Conservation (phyloP, 768 basidiomycete genomes). For the Lanmaoa pseudosensibilis region DNA sequence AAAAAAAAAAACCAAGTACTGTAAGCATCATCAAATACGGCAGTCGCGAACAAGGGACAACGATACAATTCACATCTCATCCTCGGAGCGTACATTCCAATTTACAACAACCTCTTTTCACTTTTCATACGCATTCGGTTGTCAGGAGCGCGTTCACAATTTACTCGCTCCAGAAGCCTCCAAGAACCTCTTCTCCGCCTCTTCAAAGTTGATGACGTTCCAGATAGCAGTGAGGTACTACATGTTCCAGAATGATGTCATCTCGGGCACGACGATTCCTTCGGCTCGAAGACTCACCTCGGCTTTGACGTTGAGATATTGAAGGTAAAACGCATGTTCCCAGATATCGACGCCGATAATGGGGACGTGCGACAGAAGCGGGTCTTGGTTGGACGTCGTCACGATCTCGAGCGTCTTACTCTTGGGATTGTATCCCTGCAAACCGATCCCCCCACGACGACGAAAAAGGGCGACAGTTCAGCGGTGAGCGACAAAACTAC, state of each 20-base stretch:
- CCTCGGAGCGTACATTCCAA: no score
- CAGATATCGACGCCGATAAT: constrained; percentile 93
- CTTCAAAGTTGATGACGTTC: constrained; percentile 69
- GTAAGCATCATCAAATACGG: no score
- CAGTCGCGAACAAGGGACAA: no score
- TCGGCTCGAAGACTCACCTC: constrained; percentile 58
- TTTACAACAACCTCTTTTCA: neutral
- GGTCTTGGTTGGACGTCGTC: constrained; percentile 97
- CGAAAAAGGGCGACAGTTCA: neutral
- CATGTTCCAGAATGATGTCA: neutral
- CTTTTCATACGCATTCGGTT: neutral
- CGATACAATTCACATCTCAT: no score
- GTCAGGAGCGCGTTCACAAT: constrained; percentile 29
- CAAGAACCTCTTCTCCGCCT: constrained; percentile 64
- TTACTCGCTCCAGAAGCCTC: constrained; percentile 39
- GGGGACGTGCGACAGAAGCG: constrained; percentile 70
- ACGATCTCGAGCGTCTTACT: constrained; percentile 77
- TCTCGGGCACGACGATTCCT: neutral
- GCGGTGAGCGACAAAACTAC: neutral
- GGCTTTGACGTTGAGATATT: constrained; percentile 93
- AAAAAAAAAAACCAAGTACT: no score
- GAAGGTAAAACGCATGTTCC: constrained; percentile 96
- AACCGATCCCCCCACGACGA: neutral
- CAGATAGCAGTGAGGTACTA: constrained; percentile 78
- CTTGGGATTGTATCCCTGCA: constrained; percentile 66